Base-by-base conservation (phyloP, 129 eudicot species). In the Chrysanthemum seticuspe region DNA sequence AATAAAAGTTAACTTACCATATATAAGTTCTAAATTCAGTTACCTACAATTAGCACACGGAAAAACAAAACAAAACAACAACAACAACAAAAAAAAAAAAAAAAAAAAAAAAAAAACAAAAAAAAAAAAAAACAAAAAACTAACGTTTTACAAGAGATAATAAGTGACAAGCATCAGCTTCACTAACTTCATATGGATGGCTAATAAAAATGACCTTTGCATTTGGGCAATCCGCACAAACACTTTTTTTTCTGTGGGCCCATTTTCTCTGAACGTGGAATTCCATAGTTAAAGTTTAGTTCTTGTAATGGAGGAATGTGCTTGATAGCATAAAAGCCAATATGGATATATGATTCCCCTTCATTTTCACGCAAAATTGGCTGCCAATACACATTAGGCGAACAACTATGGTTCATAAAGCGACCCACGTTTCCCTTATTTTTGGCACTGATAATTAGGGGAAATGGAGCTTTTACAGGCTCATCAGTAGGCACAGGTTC, bases 301-400 rank as follows among this genome's bases (percentile, higher is more conserved):
- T 84, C 88, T 13, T 79, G 80, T 74, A 84, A 50, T 0, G 88
- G 88, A 25, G 85, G 78, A 47, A 84, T 80, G 56, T 84, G 84
- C 34, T 64, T 76, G 62, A 76, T 64, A 6, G 88, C 88, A 12
- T 80, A 84, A 62, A 84, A 80, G 23, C 74, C 82, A 40, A 84
- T 40, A 73, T 77, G 84, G 19, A 80, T 74, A 73, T 76, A 70
- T 9, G 82, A 77, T 13, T 76, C 84, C 47, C 61, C 74, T 49
- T 77, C 72, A 14, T 58, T 73, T 76, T 84, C 83, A 70, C 81
- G 74, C 51, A 76, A 29, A 62, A 84, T 73, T 6, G 78, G 83
- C 73, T 84, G 88, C 85, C 82, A 80, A 64, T 80, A 80, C 10
- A 84, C 85, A 59, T 80, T 84, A 25, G 88, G 88, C 49, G 73